Evolutionary conservation across 1,284 basidiomycete genomes (phyloP), one percentile per base, ranked within the genome.

Genomic region (Wallemia mellicola): DNA sequence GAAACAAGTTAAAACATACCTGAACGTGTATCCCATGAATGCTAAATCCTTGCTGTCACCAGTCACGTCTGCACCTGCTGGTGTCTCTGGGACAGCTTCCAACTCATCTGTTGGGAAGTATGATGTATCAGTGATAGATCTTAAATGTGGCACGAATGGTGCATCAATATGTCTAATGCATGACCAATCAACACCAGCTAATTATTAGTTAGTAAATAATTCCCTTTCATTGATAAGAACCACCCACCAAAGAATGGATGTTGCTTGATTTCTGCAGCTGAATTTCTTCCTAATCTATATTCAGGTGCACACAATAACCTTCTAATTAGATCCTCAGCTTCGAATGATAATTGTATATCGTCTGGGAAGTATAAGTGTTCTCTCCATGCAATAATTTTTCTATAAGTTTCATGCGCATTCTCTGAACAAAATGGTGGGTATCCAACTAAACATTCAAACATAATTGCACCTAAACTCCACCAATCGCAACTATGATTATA

Each of bases 401-500:
- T 83, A 74, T 98, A 98, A 24, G 92, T 96, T 68, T 98, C 92
- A 65, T 86, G 86, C 19, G 92, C 89, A 67, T 88, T 89, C 68
- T 96, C 91, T 9, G 91, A 94, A 71, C 89, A 95, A 76, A 95
- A 96, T 1, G 91, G 91, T 14, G 91, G 89, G 69, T 92, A 95
- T 63, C 87, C 92, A 65, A 95, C 88, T 25, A 98, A 76, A 71
- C 92, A 96, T 71, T 98, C 92, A 68, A 92, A 98, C 82, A 94
- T 95, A 72, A 98, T 96, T 2, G 91, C 89, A 14, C 92, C 86
- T 58, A 91, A 73, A 33, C 86, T 89, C 89, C 89, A 95, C 89
- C 89, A 95, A 70, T 95, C 91, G 68, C 89, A 94, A 71, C 95
- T 92, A 70, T 95, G 91, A 59, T 89, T 88, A 66, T 98, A 98